Evolutionary conservation across 2,329 filamentous ascomycete genomes (phyloP).

Genomic region (Cyphellophora attinorum): DNA sequence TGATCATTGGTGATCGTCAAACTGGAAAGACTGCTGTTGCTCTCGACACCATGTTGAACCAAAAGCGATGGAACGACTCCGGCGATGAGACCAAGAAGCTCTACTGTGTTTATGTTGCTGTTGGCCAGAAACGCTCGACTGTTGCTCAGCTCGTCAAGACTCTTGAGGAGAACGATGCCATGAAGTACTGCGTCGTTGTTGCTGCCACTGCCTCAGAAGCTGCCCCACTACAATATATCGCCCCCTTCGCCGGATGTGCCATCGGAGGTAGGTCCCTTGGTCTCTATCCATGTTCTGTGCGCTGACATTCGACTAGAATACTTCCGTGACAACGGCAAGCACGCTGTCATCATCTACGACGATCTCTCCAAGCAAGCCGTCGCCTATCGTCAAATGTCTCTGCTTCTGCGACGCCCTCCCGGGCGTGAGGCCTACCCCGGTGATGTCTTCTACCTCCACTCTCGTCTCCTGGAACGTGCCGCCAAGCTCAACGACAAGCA

Average conservation of each 20-base stretch:
- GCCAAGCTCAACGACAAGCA: constrained; percentile 98
- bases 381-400: constrained; percentile 97
- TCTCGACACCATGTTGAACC: constrained; percentile 97
- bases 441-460: constrained; percentile 99
- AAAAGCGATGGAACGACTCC: constrained; percentile 91
- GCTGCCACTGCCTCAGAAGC: constrained; percentile 97
- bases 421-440: constrained; percentile 99
- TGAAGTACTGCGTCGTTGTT: constrained; percentile 94
- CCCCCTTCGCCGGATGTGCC: constrained; percentile 73
- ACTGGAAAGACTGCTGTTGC: constrained; percentile 99
- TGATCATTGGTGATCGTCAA: constrained; percentile 99
- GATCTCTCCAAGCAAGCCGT: constrained; percentile 96
- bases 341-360: constrained; percentile 85
- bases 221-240: constrained; percentile 85
- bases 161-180: constrained; percentile 97
- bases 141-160: constrained; percentile 99
- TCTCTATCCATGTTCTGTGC: too few species aligned
- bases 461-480: constrained; percentile 96
- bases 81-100: constrained; percentile 95
- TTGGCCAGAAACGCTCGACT: constrained; percentile 99
- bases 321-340: constrained; percentile 78
- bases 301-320: not conserved
- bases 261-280: constrained; percentile 58
- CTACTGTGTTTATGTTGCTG: constrained; percentile 98
- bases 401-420: constrained; percentile 91